Percentiles rank a stretch among this genome's conserved stretches.
Evolutionary conservation across 2,329 filamentous ascomycete species (phyloP).

Genomic region (Cordyceps javanica): DNA sequence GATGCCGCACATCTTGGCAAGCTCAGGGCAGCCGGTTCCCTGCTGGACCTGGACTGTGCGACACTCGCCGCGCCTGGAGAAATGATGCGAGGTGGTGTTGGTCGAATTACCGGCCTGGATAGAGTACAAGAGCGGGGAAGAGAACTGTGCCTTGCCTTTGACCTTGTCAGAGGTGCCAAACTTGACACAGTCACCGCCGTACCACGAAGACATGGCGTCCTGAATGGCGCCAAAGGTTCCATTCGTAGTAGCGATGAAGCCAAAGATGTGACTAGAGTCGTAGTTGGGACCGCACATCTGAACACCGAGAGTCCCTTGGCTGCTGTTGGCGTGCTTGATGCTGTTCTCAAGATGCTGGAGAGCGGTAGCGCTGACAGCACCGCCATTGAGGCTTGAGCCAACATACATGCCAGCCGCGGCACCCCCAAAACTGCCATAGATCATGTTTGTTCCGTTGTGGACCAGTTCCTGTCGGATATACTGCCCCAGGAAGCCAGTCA

Average conservation of each 20-base stretch:
- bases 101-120: neutral
- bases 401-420: neutral
- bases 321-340: conserved; percentile 10
- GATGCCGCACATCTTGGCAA: conserved; percentile 31
- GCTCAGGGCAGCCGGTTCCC: conserved; percentile 26
- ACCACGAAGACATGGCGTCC: neutral
- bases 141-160: neutral
- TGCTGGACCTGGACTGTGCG: conserved; percentile 21
- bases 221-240: neutral
- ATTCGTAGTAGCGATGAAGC: neutral
- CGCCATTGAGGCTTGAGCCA: neutral
- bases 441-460: neutral
- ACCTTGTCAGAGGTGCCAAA: neutral
- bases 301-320: neutral
- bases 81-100: neutral
- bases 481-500: neutral
- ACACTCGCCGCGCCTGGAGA: conserved; percentile 18
- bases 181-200: neutral
- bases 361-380: conserved; percentile 15
- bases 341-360: conserved; percentile 16
- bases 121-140: neutral
- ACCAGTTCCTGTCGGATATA: neutral
- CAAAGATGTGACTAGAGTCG: neutral
- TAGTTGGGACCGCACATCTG: neutral
- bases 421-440: conserved; percentile 1